Percentiles rank a stretch among this genome's conserved stretches.
These are phyloP conservation scores for Pascua sp. DNA, from an alignment of 1,284 basidiomycete genomes.

Conservation along the genomic window DNA sequence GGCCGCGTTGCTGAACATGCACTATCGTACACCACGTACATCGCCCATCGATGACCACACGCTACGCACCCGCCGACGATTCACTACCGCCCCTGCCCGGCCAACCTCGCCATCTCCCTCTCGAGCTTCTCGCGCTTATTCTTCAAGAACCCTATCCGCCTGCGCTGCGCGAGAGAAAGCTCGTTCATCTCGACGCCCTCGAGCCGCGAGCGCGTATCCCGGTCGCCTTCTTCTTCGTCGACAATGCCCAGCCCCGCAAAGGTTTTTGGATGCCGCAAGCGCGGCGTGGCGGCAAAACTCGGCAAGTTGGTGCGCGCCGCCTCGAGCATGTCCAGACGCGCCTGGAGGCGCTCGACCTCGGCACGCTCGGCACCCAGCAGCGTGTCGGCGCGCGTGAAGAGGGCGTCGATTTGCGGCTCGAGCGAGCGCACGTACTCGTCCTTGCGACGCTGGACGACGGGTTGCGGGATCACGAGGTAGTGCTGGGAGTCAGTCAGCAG, in stretches of 20 bases:
- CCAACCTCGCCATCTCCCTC: slow-evolving; percentile 36
- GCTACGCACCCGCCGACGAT: too few species aligned
- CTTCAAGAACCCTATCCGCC: slow-evolving; percentile 39
- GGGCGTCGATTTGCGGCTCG: slow-evolving; percentile 42
- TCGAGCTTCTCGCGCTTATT: slow-evolving; percentile 41
- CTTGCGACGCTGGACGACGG: slow-evolving; percentile 38
- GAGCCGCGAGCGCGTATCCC: background rate
- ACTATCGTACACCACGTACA: too few species aligned
- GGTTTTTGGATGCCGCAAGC: background rate
- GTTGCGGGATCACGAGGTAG: slow-evolving; percentile 44
- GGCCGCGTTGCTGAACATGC: too few species aligned
- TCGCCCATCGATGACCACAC: too few species aligned
- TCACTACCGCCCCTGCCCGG: background rate
- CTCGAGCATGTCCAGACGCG: slow-evolving; percentile 16
- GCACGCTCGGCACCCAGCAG: slow-evolving; percentile 25
- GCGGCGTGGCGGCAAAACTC: background rate
- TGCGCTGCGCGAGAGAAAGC: slow-evolving; percentile 35
- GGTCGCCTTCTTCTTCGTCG: background rate
- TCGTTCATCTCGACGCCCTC: slow-evolving; percentile 31
- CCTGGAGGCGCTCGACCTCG: slow-evolving; percentile 33
- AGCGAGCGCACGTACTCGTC: slow-evolving; percentile 35
- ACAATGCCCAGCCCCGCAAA: background rate
- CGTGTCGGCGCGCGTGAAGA: slow-evolving; percentile 37
- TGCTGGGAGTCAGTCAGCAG: slow-evolving; percentile 22
- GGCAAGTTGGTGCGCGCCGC: background rate